These are phyloP conservation scores for Calonectria pseudoreteaudii DNA, from an alignment of 2,329 filamentous ascomycete species.

Conservation along the genomic window DNA sequence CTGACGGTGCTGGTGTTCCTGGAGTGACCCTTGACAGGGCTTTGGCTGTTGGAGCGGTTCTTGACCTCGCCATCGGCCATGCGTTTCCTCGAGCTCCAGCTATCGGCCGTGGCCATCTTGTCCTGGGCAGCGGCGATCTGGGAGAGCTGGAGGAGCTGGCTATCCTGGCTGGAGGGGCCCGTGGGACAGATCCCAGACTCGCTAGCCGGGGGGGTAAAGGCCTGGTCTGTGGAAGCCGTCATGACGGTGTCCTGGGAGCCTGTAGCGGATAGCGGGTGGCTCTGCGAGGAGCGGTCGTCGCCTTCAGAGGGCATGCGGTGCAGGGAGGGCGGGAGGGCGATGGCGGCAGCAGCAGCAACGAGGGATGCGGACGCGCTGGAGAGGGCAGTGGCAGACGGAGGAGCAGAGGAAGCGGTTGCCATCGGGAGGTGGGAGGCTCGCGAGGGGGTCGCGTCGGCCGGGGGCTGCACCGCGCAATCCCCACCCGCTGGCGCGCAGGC, in stretches of 20 bases:
- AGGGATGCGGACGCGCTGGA: conserved; percentile 29
- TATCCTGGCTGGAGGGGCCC: conserved; percentile 59
- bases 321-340: conserved; percentile 25
- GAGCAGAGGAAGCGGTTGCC: conserved; percentile 17
- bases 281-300: conserved; percentile 43
- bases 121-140: conserved; percentile 67
- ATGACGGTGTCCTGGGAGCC: conserved; percentile 41
- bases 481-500: conserved; percentile 39
- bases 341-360: conserved; percentile 20
- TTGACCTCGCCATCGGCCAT: conserved; percentile 83
- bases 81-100: conserved; percentile 70
- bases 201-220: conserved; percentile 41
- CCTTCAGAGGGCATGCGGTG: conserved; percentile 34
- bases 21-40: conserved; percentile 69
- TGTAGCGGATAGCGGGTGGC: conserved; percentile 38
- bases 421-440: conserved; percentile 38
- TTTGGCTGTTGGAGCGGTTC: conserved; percentile 57
- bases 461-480: conserved; percentile 41
- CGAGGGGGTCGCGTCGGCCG: conserved; percentile 39
- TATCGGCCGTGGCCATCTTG: conserved; percentile 57
- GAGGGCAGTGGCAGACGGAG: conserved; percentile 27
- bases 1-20: conserved; percentile 79
- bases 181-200: conserved; percentile 36
- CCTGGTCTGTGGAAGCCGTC: conserved; percentile 39
- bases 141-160: conserved; percentile 69